phyloP scores from a whole-genome alignment of 768 basidiomycete species.

The Russula lepida region DNA sequence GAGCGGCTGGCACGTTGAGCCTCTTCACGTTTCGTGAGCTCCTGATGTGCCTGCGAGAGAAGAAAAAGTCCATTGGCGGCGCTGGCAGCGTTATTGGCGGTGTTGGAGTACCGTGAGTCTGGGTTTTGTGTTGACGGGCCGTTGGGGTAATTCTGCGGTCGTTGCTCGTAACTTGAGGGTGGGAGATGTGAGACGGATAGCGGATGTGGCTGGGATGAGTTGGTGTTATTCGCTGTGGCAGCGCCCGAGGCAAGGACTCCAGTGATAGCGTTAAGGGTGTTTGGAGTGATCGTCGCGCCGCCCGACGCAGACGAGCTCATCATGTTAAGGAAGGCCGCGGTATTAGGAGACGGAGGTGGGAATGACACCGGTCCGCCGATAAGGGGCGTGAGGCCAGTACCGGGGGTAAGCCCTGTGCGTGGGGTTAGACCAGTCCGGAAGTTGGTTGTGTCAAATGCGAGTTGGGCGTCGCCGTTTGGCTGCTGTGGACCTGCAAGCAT shows the following conservation, averaged over 20 bases:
- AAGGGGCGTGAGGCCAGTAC: constrained; percentile 79
- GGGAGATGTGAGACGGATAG: constrained; percentile 30
- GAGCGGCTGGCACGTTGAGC: constrained; percentile 51
- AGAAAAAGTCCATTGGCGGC: constrained; percentile 92
- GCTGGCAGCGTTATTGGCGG: constrained; percentile 50
- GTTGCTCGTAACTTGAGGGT: constrained; percentile 16
- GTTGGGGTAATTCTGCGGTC: constrained; percentile 19
- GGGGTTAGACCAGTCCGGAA: constrained; percentile 86
- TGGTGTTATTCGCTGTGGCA: constrained; percentile 46
- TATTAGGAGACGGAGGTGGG: constrained; percentile 80
- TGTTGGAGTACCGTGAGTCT: constrained; percentile 27
- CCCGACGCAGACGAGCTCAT: constrained; percentile 48
- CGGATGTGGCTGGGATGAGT: constrained; percentile 44
- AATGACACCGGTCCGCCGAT: constrained; percentile 67
- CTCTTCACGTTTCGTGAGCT: constrained; percentile 92
- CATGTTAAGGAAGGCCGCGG: constrained; percentile 87
- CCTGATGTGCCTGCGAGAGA: constrained; percentile 91
- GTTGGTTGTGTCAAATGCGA: constrained; percentile 57
- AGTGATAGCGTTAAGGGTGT: constrained; percentile 68
- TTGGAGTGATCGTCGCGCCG: constrained; percentile 50
- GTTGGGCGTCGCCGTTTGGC: constrained; percentile 29
- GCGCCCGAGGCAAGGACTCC: constrained; percentile 58
- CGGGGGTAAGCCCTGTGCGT: constrained; percentile 75
- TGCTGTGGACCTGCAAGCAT: constrained; percentile 87
- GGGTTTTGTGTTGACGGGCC: constrained; percentile 6